Evolutionary conservation across 1,284 basidiomycete species (phyloP), one percentile per base, ranked within the genome.

Genomic region (Taiwanofungus camphoratus): DNA sequence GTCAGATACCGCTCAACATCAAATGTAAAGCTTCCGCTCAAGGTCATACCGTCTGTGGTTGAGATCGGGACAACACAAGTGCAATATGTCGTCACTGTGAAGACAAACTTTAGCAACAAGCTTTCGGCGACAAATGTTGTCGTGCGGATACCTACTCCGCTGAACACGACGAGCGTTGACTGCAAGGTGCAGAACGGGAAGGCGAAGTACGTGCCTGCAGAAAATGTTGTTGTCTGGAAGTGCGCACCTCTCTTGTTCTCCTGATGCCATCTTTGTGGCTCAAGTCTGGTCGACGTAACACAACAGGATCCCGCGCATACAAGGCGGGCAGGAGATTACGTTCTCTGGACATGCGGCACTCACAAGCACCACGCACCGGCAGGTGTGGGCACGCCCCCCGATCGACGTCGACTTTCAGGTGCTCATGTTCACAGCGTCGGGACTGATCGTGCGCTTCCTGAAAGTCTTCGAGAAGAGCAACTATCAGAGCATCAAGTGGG

Each of bases 341-440:
- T 78, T 99, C 44, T 81, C 81, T 1, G 95, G 84, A 0, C 82
- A 87, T 16, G 94, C 92, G 3, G 77, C 80, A 27, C 70, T 97
- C 39, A 90, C 92, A 2, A 81, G 81, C 46, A 95, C 89, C 16
- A 97, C 94, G 0, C 78, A 80, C 45, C 81, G 88, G 33, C 93
- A 97, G 75, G 82, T 93, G 2, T 99, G 96, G 96, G 92, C 92
- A 8, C 76, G 95, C 38, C 95, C 96, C 8, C 96, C 96, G 5
- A 98, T 99, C 58, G 91, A 96, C 56, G 82, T 99, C 48, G 94
- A 99, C 66, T 99, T 99, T 67, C 82, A 93, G 68, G 95, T 99
- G 45, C 75, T 99, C 56, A 99, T 99, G 95, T 93, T 97, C 66
- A 98, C 95, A 0, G 79, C 94, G 4, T 97, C 93, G 6, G 96